Evolutionary conservation across 1,284 basidiomycete genomes (phyloP).

Genomic region (Leccinum solheimii): DNA sequence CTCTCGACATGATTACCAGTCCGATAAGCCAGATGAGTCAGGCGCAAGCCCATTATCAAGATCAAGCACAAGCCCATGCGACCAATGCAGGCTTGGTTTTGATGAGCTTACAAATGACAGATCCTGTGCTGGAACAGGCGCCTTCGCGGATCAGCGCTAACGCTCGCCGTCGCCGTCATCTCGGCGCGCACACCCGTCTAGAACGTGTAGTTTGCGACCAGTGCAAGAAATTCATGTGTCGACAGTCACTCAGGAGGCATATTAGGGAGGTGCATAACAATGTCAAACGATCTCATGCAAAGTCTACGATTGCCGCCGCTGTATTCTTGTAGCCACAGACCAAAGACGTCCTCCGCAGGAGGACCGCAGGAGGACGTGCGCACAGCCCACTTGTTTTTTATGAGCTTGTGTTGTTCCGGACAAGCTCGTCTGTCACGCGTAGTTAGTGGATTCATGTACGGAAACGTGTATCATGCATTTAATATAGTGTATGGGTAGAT

Average conservation of each 20-base stretch:
- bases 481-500: neutral
- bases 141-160: slow-evolving; percentile 1
- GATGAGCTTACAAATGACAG: neutral
- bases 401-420: neutral
- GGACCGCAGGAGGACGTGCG: slow-evolving; percentile 1
- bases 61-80: neutral
- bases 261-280: slow-evolving; percentile 19
- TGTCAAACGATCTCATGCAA: slow-evolving; percentile 18
- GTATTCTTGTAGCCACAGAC: neutral
- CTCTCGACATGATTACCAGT: neutral
- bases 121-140: slow-evolving; percentile 1
- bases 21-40: neutral
- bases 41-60: neutral
- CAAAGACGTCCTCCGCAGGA: neutral
- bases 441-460: neutral
- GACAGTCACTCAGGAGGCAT: slow-evolving; percentile 20
- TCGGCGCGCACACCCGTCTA: neutral
- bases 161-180: slow-evolving; percentile 3
- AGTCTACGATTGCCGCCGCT: neutral
- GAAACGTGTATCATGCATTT: slow-evolving; percentile 4
- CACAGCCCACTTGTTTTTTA: neutral
- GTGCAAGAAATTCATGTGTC: slow-evolving; percentile 24
- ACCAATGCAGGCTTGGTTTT: neutral
- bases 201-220: slow-evolving; percentile 10
- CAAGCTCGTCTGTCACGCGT: neutral